A percentile compares a stretch with the other conserved stretches of the same genome.
These are phyloP conservation scores for Phytophthora idaei DNA, from an alignment of 352 stramenopile species.

Conservation along the genomic window DNA sequence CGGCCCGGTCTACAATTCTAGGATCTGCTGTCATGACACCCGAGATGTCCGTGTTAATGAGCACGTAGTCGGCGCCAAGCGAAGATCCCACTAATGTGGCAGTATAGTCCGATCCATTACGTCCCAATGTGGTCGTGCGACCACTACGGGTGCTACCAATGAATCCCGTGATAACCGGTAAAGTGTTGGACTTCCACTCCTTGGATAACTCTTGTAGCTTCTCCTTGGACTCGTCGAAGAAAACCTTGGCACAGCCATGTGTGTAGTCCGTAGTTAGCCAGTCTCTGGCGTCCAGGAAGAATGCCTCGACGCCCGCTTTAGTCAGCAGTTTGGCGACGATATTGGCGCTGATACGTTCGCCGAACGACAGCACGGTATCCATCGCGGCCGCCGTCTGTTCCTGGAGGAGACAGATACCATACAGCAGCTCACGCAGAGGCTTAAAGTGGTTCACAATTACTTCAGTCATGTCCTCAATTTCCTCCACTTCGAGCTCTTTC, in stretches of 20 bases:
- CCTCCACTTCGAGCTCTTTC: slow-evolving; percentile 28
- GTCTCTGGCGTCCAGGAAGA: slow-evolving; percentile 71
- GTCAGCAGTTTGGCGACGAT: slow-evolving; percentile 72
- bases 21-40: slow-evolving; percentile 87
- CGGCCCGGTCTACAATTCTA: slow-evolving; percentile 74
- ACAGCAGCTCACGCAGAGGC: slow-evolving; percentile 75
- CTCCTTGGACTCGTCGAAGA: slow-evolving; percentile 78
- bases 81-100: slow-evolving; percentile 79
- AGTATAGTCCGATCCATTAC: slow-evolving; percentile 87
- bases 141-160: slow-evolving; percentile 65
- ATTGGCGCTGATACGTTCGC: slow-evolving; percentile 74
- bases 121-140: slow-evolving; percentile 79
- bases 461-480: slow-evolving; percentile 59
- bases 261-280: slow-evolving; percentile 78
- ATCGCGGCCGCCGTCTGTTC: slow-evolving; percentile 73
- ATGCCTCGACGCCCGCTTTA: slow-evolving; percentile 62
- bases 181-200: slow-evolving; percentile 44
- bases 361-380: slow-evolving; percentile 82
- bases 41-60: slow-evolving; percentile 88
- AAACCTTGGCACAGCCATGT: slow-evolving; percentile 78
- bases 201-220: slow-evolving; percentile 54
- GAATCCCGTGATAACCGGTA: slow-evolving; percentile 84
- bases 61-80: slow-evolving; percentile 74
- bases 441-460: slow-evolving; percentile 70
- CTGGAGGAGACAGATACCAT: slow-evolving; percentile 76